A percentile compares a stretch with the other conserved stretches of the same genome.
Evolutionary conservation across 257 asterid species (phyloP).

Genomic region (Solanum dulcamara): DNA sequence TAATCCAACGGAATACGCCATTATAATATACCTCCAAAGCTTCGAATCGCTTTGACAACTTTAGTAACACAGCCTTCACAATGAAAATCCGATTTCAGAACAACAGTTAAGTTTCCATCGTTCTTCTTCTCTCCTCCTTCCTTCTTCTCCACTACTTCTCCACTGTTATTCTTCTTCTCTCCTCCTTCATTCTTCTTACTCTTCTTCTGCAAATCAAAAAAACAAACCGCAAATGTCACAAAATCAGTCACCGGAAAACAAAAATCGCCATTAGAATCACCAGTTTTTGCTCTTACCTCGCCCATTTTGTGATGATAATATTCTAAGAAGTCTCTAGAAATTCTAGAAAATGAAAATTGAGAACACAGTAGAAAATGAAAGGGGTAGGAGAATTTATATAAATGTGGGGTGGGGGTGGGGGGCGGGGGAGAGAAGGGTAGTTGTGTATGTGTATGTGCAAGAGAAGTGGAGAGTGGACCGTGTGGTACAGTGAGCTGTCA

Average conservation of each 20-base stretch:
- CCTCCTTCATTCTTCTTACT: constrained; percentile 10
- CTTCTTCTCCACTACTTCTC: not conserved
- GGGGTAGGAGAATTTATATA: not conserved
- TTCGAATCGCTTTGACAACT: constrained; percentile 39
- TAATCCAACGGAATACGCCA: not conserved
- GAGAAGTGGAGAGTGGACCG: constrained; percentile 6
- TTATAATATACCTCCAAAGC: constrained; percentile 34
- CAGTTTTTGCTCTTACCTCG: not conserved
- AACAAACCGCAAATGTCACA: not conserved
- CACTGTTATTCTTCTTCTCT: constrained; percentile 11
- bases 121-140: not conserved
- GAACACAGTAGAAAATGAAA: not conserved
- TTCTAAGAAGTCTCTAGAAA: not conserved
- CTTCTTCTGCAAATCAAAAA: constrained; percentile 14
- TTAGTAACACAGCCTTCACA: constrained; percentile 83
- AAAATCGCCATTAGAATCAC: not conserved
- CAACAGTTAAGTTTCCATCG: constrained; percentile 18
- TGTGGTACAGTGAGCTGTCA: not conserved
- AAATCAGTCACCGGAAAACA: not conserved
- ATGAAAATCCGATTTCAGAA: constrained; percentile 62
- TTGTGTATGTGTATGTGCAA: not conserved
- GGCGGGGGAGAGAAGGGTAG: not conserved
- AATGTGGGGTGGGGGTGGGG: not conserved
- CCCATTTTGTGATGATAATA: not conserved
- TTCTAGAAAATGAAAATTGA: not conserved